Evolutionary conservation across 1,284 basidiomycete genomes (phyloP), one percentile per base, ranked within the genome.

Genomic region (Polyporus tsugae): DNA sequence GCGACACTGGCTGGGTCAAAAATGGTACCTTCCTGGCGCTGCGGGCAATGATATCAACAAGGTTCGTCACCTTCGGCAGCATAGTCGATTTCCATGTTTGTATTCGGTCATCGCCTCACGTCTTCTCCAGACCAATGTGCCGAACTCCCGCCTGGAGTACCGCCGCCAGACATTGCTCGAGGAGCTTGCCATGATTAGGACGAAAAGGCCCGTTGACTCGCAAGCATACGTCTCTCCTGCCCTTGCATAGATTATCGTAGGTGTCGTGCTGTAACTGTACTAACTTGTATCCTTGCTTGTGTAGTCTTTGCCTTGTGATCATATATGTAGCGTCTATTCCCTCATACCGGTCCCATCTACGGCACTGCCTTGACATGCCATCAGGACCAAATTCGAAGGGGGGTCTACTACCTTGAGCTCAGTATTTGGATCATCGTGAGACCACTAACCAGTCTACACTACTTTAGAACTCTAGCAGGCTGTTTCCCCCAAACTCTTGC

Each of bases 41-140:
- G 89, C 89, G 10, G 96, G 95, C 3, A 98, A 98, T 77, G 94
- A 96, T 73, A 97, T 97, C 68, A 87, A 96, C 80, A 97, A 96
- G 88, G 94, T 92, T 52, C 36, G 80, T 75, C 52, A 22, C 11
- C 25, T 33, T 52, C 6, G 22, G 13, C 33, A n/a, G 29, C 33
- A 17, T 55, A 10, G 15, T 29, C 68, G 46, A 67, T 58, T 62
- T 46, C 58, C 60, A 55, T 41, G 46, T 7, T 57, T 70, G 70
- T 69, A 70, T 64, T 73, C 73, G 63, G 77, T 71, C 74, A 61
- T 44, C 53, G 55, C 19, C 36, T 15, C 52, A 15, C n/a, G 49
- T 35, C 44, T 17, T 42, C 41, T 15, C 1, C 41, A 95, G 94
- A 99, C 97, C 41, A 99, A 99, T 74, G 97, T 99, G 5, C 98